Evolutionary conservation across 805 yeast genomes (phyloP).

Genomic region (Candida pseudofarinosa): DNA sequence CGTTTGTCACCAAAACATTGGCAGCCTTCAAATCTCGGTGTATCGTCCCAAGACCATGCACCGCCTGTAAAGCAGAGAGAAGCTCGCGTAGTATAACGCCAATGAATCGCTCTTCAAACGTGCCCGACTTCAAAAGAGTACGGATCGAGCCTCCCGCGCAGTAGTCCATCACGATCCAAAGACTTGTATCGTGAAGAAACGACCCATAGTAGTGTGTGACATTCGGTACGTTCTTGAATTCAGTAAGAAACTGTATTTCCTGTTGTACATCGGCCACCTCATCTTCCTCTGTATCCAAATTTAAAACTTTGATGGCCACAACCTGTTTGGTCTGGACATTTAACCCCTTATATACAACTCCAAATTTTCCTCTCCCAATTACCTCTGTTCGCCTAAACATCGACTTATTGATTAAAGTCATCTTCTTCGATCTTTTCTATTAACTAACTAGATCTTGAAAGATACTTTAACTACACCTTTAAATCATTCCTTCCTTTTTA

Average conservation of each 20-base stretch:
- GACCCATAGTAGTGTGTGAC: conserved; percentile 92
- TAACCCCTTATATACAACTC: conserved; percentile 88
- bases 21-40: conserved; percentile 98
- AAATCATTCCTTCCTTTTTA: neutral
- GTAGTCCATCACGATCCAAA: conserved; percentile 97
- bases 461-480: neutral
- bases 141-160: conserved; percentile 96
- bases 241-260: conserved; percentile 83
- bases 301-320: conserved; percentile 89
- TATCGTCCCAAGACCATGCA: conserved; percentile 86
- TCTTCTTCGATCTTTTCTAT: neutral
- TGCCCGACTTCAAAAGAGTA: conserved; percentile 81
- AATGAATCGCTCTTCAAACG: conserved; percentile 76
- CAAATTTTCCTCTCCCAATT: conserved; percentile 95
- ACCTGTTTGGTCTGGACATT: conserved; percentile 66
- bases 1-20: conserved; percentile 81
- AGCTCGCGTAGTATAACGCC: conserved; percentile 84
- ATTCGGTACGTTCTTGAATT: conserved; percentile 80
- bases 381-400: conserved; percentile 79
- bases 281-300: conserved; percentile 88
- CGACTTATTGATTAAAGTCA: conserved; percentile 2
- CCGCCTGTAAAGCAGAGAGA: conserved; percentile 68
- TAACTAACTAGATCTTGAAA: no score
- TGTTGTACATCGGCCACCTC: conserved; percentile 93
- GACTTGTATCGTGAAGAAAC: conserved; percentile 77